Base-by-base conservation (phyloP, 164 flowering plant genomes). In the Liquidambar formosana region DNA sequence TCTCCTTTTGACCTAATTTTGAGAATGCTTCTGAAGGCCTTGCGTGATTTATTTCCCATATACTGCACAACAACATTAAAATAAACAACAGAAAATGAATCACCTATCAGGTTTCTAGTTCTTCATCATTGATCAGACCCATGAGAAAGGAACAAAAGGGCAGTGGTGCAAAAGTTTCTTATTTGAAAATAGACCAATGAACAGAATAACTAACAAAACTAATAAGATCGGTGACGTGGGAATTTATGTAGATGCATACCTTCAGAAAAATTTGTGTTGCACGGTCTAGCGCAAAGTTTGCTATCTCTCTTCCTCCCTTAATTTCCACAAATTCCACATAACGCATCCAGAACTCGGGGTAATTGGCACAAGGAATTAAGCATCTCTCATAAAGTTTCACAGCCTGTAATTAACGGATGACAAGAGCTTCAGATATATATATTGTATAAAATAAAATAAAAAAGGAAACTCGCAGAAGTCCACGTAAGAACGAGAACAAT, bases 331-430 rank as follows among this genome's bases (percentile, higher is more conserved):
- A 78, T 27, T 91, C 89, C 79, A 85, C 93, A 78, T 93, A 95
- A 57, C 99, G 97, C 78, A 91, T 87, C 99, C 99, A 95, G 71
- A 91, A 95, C 72, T 95, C 99, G 27, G 97, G 88, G 63, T 89
- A 91, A 73, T 81, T 78, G 8, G 97, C 97, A 87, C 97, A 93
- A 8, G 97, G 82, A 72, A 93, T 91, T 74, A 95, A 81, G 84
- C 99, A 91, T 79, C 97, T 88, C 78, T 93, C 99, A 72, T 91
- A 88, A 63, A 93, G 86, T 76, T 88, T 91, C 64, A 95, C 88
- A 56, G 86, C 83, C 99, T 94, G 77, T 58, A 70, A 76, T 73
- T 67, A 49, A 63, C 8, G 52, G n/a, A 72, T 28, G 27, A 61
- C 38, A 74, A 0, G 11, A 15, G 46, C 45, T 76, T 76, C 66